phyloP scores from a whole-genome alignment of 73 alveolate genomes.

The Tetrahymena thermophila region DNA sequence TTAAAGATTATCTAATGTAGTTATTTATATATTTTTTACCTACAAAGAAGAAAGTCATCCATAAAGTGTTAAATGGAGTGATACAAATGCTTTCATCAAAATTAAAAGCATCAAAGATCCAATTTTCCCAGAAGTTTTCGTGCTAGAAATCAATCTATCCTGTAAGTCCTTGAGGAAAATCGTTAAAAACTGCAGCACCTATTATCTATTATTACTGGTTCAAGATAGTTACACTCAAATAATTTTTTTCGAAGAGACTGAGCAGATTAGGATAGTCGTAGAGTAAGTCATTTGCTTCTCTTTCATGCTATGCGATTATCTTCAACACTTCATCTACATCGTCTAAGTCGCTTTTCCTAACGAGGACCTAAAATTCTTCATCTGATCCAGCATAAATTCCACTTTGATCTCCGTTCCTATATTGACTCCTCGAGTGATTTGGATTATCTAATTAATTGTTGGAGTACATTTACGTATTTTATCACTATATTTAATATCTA shows the following conservation, averaged over 20 bases:
- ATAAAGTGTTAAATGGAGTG: slow-evolving; percentile 67
- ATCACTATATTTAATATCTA: background rate
- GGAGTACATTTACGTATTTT: background rate
- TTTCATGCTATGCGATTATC: slow-evolving; percentile 3
- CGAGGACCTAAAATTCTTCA: background rate
- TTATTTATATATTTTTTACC: background rate
- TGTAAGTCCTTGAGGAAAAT: slow-evolving; percentile 71
- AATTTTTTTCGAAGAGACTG: slow-evolving; percentile 72
- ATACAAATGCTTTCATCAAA: slow-evolving; percentile 6
- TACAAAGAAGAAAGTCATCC: slow-evolving; percentile 68
- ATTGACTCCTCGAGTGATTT: background rate
- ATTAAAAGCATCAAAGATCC: slow-evolving; percentile 66
- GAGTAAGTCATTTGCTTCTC: slow-evolving; percentile 22
- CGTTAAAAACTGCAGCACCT: slow-evolving; percentile 86
- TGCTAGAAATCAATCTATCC: slow-evolving; percentile 67
- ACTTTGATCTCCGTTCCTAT: background rate
- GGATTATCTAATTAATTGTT: background rate
- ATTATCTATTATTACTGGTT: slow-evolving; percentile 65
- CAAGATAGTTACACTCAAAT: slow-evolving; percentile 71
- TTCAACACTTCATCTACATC: slow-evolving; percentile 9
- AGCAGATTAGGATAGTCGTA: slow-evolving; percentile 68
- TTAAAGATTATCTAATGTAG: background rate
- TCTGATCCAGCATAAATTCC: background rate
- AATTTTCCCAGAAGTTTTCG: slow-evolving; percentile 78
- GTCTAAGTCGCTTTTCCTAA: slow-evolving; percentile 35